phyloP scores from a whole-genome alignment of 345 rosid genomes.

The Turritis glabra region DNA sequence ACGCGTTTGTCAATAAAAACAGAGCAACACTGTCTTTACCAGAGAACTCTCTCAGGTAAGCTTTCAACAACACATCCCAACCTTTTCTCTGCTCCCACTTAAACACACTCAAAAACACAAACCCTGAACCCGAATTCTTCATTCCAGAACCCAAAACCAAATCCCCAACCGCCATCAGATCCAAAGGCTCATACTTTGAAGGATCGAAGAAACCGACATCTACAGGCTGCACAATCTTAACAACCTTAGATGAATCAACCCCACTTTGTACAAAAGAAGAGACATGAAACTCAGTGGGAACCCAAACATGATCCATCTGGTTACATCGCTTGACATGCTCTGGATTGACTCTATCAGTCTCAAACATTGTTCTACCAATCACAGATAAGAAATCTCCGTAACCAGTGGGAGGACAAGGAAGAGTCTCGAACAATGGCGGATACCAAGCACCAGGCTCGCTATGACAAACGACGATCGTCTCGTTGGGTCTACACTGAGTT shows the following conservation, averaged over 20 bases:
- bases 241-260: slow-evolving; percentile 74
- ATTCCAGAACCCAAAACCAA: slow-evolving; percentile 51
- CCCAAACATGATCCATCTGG: slow-evolving; percentile 79
- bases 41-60: slow-evolving; percentile 70
- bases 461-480: slow-evolving; percentile 79
- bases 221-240: slow-evolving; percentile 76
- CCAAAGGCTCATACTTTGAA: slow-evolving; percentile 49
- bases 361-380: slow-evolving; percentile 91
- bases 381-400: slow-evolving; percentile 51
- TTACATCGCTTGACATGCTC: slow-evolving; percentile 68
- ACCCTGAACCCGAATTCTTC: slow-evolving; percentile 34
- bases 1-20: slow-evolving; percentile 73
- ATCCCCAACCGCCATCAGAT: slow-evolving; percentile 43
- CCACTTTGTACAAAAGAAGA: slow-evolving; percentile 70
- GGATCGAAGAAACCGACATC: slow-evolving; percentile 78
- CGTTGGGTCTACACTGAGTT: slow-evolving; percentile 52
- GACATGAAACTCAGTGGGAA: slow-evolving; percentile 85
- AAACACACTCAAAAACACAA: slow-evolving; percentile 82
- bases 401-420: slow-evolving; percentile 77
- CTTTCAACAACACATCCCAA: slow-evolving; percentile 81
- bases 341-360: slow-evolving; percentile 70
- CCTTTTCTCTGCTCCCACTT: slow-evolving; percentile 93
- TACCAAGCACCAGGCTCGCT: slow-evolving; percentile 98
- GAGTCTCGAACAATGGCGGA: slow-evolving; percentile 77
- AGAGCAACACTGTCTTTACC: slow-evolving; percentile 53